Evolutionary conservation across 1,139 yeast species (phyloP), one percentile per base, ranked within the genome.

Genomic region (Suhomyces ambrosiae): DNA sequence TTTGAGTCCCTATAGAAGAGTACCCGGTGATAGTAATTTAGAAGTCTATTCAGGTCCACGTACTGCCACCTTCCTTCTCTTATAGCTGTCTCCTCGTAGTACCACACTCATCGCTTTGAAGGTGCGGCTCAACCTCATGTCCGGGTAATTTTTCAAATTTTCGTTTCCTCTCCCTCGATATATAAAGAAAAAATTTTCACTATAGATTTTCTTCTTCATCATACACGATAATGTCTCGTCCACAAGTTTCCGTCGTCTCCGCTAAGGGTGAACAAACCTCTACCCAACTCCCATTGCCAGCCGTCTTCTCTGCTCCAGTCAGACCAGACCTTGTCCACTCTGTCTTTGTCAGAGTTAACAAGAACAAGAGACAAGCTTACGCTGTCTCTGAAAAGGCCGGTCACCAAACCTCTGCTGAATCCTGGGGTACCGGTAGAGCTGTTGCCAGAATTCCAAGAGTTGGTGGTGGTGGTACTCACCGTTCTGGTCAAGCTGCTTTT

Each of bases 341-440:
- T 70, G 98, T 92, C 61, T 92, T 89, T 83, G 88, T 92, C 70
- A 86, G 92, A 73, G 90, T 92, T 62, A 92, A 90, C 94, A 92
- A 92, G 92, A 92, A 92, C 96, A 90, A 90, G 90, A 90, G 98
- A 80, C 98, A 92, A 81, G 97, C 98, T 74, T 92, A 92, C 85
- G 97, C 98, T 70, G 98, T 92, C 63, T 84, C 97, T 63, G 89
- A 83, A 71, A 87, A 88, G 78, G 98, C 98, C 65, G 98, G 98
- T 81, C 96, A 88, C 83, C 97, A 92, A 81, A 90, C 97, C 75
- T 92, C 98, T 54, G 98, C 98, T 71, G 97, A 89, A 79, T 92
- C 98, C 53, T 92, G 98, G 98, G 98, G 98, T 88, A 94, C 98
- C 63, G 98, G 98, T 84, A 90, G 98, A 82, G 98, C 98, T 78